Conservation (phyloP, 164 flowering plant genomes). For the Malania oleifera region DNA sequence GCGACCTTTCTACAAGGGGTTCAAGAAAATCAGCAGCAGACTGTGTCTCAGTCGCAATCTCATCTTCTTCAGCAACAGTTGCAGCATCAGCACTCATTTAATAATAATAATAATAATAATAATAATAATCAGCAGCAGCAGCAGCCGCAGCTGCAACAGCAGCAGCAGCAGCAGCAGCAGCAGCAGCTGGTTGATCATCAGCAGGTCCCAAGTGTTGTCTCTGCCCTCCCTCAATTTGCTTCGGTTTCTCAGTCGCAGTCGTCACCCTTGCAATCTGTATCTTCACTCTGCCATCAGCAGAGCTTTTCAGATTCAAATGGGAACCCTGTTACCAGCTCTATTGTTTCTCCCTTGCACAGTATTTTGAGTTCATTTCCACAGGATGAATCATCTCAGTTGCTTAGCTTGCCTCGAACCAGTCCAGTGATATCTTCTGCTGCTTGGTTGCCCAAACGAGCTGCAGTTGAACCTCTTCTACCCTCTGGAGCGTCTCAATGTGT, state of each 20-base stretch:
- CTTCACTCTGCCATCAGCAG: constrained; percentile 59
- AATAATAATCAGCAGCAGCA: constrained; percentile 15
- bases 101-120: constrained; percentile 9
- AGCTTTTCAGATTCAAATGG: constrained; percentile 56
- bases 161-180: constrained; percentile 18
- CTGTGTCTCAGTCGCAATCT: constrained; percentile 27
- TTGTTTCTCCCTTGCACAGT: constrained; percentile 62
- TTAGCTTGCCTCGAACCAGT: constrained; percentile 44
- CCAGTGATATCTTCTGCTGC: constrained; percentile 33
- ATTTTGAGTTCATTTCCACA: constrained; percentile 61
- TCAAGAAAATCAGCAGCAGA: constrained; percentile 39
- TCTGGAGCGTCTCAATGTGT: constrained; percentile 41
- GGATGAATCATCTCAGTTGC: constrained; percentile 60
- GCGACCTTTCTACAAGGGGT: constrained; percentile 41
- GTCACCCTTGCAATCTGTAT: constrained; percentile 40
- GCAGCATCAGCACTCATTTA: constrained; percentile 33
- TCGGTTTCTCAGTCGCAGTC: constrained; percentile 50
- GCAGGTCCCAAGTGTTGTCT: constrained; percentile 34
- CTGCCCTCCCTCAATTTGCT: constrained; percentile 46
- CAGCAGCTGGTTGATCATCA: constrained; percentile 42
- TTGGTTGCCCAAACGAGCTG: constrained; percentile 62
- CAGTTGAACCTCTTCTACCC: constrained; percentile 50
- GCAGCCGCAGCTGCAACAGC: constrained; percentile 23
- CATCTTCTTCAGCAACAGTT: constrained; percentile 27
- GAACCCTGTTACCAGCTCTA: constrained; percentile 35